A percentile compares a stretch with the other conserved stretches of the same genome.
Conservation (phyloP, 805 yeast species). For the Sugiyamaella valdiviana region DNA sequence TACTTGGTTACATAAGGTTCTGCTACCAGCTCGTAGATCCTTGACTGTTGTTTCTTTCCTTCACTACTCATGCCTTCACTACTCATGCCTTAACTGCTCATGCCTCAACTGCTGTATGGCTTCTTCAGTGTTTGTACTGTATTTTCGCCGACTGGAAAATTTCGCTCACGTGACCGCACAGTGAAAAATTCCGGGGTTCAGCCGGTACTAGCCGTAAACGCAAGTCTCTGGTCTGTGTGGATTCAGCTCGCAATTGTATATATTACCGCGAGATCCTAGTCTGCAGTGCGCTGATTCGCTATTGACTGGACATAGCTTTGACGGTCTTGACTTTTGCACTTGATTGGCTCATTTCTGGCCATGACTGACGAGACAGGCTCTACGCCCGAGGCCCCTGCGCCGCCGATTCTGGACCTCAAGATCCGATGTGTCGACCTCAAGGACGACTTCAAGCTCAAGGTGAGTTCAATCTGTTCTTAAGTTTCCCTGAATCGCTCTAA, state of each 20-base stretch:
- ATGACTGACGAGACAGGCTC: too few species aligned
- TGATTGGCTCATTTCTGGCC: too few species aligned
- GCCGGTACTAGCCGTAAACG: neutral
- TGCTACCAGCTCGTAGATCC: too few species aligned
- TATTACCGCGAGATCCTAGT: neutral
- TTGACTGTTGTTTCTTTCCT: too few species aligned
- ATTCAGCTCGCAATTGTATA: neutral
- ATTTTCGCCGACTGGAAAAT: neutral
- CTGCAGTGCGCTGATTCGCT: neutral
- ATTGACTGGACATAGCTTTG: neutral
- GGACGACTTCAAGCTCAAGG: constrained; percentile 4
- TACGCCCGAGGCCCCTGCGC: neutral
- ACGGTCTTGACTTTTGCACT: too few species aligned
- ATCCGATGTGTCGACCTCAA: neutral
- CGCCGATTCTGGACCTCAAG: neutral
- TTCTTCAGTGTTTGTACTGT: too few species aligned
- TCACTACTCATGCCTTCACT: too few species aligned
- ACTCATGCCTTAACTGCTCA: too few species aligned
- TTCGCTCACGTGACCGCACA: neutral
- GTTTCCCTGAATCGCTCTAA: neutral
- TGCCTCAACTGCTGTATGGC: too few species aligned
- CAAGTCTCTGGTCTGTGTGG: neutral
- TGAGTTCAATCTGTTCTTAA: neutral
- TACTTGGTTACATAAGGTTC: too few species aligned
- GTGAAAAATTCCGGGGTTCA: neutral